Evolutionary conservation across 305 asterid species (phyloP).

Genomic region (Ilex paraguariensis): DNA sequence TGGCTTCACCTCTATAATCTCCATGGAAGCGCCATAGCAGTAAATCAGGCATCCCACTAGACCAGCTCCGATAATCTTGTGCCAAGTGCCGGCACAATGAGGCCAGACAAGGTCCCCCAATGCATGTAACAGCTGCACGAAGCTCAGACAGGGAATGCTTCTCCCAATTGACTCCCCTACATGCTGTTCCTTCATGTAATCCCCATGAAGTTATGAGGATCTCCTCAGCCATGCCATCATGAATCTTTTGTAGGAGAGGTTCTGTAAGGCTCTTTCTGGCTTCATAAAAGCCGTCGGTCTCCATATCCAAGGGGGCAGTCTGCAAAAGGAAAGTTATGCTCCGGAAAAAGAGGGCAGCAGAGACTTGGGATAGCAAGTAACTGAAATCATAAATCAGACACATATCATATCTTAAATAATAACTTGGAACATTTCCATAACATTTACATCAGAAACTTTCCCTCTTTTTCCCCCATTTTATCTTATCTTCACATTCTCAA

Average conservation of each 20-base stretch:
- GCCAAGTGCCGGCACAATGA: conserved; percentile 79
- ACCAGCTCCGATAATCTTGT: conserved; percentile 91
- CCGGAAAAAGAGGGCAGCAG: too few relatives aligned
- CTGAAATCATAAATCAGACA: too few relatives aligned
- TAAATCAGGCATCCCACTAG: conserved; percentile 97
- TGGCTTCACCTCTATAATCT: conserved; percentile 78
- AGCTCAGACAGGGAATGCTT: conserved; percentile 64
- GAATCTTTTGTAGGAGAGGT: conserved; percentile 51
- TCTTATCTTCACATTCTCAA: too few relatives aligned
- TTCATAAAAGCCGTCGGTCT: conserved; percentile 74
- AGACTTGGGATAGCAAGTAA: too few relatives aligned
- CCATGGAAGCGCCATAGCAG: conserved; percentile 84
- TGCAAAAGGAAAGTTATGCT: conserved; percentile 27
- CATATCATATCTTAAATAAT: too few relatives aligned
- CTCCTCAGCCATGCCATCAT: conserved; percentile 83
- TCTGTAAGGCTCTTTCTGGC: conserved; percentile 60
- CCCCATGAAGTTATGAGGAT: conserved; percentile 76
- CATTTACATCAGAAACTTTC: too few relatives aligned
- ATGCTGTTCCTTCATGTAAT: conserved; percentile 57
- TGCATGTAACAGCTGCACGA: conserved; percentile 80
- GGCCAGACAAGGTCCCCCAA: conserved; percentile 74
- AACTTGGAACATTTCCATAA: too few relatives aligned
- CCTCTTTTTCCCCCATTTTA: too few relatives aligned
- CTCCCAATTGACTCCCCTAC: conserved; percentile 94
- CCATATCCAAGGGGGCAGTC: conserved; percentile 95